Base-by-base conservation (phyloP, 345 rosid species). In the Dimocarpus longan region DNA sequence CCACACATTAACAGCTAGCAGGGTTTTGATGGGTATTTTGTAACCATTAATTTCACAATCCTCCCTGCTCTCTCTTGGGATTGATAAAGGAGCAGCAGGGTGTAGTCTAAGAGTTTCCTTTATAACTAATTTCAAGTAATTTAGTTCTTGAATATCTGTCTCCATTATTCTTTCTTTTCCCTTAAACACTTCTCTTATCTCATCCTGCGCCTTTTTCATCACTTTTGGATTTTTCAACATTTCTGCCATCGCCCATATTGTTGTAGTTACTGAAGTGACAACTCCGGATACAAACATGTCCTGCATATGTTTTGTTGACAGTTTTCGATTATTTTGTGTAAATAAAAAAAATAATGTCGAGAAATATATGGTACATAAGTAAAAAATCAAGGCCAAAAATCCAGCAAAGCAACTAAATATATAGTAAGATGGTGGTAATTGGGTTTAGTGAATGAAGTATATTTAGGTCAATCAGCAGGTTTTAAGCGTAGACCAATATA, bases 181-280 rank as follows among this genome's bases (percentile, higher is more conserved):
- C 52, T 26, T 60, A 7, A 16, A n/a, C 9, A 32, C 37, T 70
- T 80, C 79, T 44, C 22, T 78, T 44, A 59, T 70, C 75, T 12
- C 83, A 40, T 9, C 75, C 46, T 81, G 80, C 12, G 56, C 80
- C 76, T 76, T 84, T 68, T 76, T 28, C 84, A 81, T 75, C n/a
- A 71, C 46, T 48, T 42, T 72, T 32, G 80, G 80, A 40, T 66
- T 26, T 66, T 26, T 76, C 5, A 52, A 32, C 37, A 81, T 66
- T 50, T 80, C 81, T 1, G 84, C 40, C 86, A 83, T 83, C 22
- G 86, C 84, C 84, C 86, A 78, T 13, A n/a, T 60, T 66, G 78
- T 6, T 0, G 76, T 28, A 28, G 24, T n/a, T 21, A 80, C 68
- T 28, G 43, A n/a, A 11, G 76, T 75, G 39, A 73, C 70, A 3